Conservation (phyloP, 768 basidiomycete species). For the Suillus weaverae region DNA sequence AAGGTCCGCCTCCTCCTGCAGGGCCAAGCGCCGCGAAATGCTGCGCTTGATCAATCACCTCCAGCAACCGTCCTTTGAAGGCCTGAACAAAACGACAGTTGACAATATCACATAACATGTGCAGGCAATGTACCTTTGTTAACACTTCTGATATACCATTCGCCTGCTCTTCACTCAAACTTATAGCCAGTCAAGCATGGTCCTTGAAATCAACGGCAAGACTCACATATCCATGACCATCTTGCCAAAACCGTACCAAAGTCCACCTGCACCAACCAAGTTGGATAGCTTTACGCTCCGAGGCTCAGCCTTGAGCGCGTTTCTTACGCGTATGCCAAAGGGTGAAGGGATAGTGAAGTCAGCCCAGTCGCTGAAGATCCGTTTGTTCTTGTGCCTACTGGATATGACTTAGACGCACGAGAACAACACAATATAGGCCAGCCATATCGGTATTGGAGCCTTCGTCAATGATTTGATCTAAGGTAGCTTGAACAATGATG, state of each 20-base stretch:
- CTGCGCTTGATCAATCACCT: slow-evolving; percentile 83
- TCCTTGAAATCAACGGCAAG: slow-evolving; percentile 1
- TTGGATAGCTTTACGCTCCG: slow-evolving; percentile 79
- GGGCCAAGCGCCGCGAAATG: slow-evolving; percentile 77
- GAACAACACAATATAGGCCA: slow-evolving; percentile 82
- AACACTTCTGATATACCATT: slow-evolving; percentile 71
- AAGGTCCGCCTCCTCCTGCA: slow-evolving; percentile 50
- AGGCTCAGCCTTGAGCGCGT: slow-evolving; percentile 88
- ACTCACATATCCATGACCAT: slow-evolving; percentile 80
- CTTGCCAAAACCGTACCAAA: slow-evolving; percentile 93
- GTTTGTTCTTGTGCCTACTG: slow-evolving; percentile 4
- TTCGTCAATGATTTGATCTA: slow-evolving; percentile 81
- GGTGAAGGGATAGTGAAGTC: slow-evolving; percentile 83
- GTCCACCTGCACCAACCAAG: slow-evolving; percentile 83
- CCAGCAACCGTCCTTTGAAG: slow-evolving; percentile 74
- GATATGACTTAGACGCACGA: slow-evolving; percentile 47
- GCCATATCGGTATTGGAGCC: slow-evolving; percentile 86
- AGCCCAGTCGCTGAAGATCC: slow-evolving; percentile 70
- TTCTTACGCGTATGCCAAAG: slow-evolving; percentile 74
- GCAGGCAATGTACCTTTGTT: slow-evolving; percentile 49
- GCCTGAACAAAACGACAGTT: slow-evolving; percentile 45
- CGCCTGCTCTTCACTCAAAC: slow-evolving; percentile 75
- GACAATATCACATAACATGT: slow-evolving; percentile 11
- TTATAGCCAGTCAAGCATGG: slow-evolving; percentile 31
- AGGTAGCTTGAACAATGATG: slow-evolving; percentile 12